Percentiles rank a stretch among this genome's conserved stretches.
phyloP scores from a whole-genome alignment of 75 land plant genomes.

The Pinus tabuliformis region DNA sequence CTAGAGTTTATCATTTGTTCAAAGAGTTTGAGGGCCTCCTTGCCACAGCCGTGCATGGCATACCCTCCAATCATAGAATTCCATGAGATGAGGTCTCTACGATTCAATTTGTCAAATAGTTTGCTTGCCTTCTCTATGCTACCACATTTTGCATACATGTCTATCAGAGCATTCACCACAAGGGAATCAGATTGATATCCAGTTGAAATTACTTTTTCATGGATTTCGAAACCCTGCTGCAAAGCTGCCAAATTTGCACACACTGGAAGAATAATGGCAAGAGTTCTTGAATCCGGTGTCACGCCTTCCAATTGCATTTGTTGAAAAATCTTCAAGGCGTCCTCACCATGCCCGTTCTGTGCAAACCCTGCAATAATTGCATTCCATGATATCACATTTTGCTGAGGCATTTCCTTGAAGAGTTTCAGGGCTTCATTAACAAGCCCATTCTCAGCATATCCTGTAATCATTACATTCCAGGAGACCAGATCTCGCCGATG shows the following conservation, averaged over 20 bases:
- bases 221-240: constrained; percentile 4
- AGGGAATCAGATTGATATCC: background rate
- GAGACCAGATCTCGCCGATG: constrained; percentile 6
- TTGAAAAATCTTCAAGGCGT: background rate
- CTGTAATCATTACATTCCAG: constrained; percentile 11
- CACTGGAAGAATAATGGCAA: no score
- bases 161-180: constrained; percentile 4
- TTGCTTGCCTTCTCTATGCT: background rate
- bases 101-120: background rate
- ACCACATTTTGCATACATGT: constrained; percentile 15
- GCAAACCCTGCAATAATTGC: background rate
- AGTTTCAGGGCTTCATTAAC: constrained; percentile 6
- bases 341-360: background rate
- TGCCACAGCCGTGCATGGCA: background rate
- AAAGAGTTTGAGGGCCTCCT: background rate
- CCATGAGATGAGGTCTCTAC: background rate
- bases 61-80: constrained; percentile 1
- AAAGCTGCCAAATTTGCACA: background rate
- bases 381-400: background rate
- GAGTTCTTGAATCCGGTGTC: no score
- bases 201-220: background rate
- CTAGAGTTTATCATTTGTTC: background rate
- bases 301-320: background rate
- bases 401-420: constrained; percentile 8
- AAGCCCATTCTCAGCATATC: constrained; percentile 3